Evolutionary conservation across 116 monocot genomes (phyloP).

Genomic region (Trichopus zeylanicus): DNA sequence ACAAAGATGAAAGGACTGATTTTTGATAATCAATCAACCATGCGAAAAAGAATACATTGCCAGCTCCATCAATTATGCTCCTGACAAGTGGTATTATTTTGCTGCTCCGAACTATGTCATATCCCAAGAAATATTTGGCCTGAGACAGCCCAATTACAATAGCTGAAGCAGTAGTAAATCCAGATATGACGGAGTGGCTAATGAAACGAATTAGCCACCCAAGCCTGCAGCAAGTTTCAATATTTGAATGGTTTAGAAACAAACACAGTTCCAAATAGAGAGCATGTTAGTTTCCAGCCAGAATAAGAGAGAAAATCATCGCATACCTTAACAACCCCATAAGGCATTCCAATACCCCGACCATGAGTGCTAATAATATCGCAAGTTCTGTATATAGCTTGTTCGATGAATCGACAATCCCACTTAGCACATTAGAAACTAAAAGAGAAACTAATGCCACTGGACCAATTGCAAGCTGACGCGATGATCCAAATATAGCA

Average conservation of each 20-base stretch:
- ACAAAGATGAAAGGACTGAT: neutral
- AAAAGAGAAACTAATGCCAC: slow-evolving; percentile 90
- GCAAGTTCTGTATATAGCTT: slow-evolving; percentile 82
- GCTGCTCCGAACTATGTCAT: slow-evolving; percentile 67
- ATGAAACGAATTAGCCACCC: slow-evolving; percentile 95
- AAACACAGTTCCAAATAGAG: neutral
- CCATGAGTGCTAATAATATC: slow-evolving; percentile 87
- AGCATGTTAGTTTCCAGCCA: neutral
- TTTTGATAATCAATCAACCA: neutral
- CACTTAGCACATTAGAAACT: slow-evolving; percentile 76
- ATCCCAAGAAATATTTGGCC: slow-evolving; percentile 92
- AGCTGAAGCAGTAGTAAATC: slow-evolving; percentile 88
- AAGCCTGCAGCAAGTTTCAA: slow-evolving; percentile 44
- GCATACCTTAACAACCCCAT: slow-evolving; percentile 87
- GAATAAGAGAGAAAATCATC: slow-evolving; percentile 2
- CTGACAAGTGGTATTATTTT: slow-evolving; percentile 72
- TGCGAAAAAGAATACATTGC: slow-evolving; percentile 32
- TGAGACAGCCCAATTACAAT: slow-evolving; percentile 93
- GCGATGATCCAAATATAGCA: slow-evolving; percentile 89
- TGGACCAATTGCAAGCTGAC: slow-evolving; percentile 93
- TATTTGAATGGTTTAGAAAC: neutral
- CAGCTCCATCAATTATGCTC: slow-evolving; percentile 81
- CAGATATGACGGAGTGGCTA: slow-evolving; percentile 96
- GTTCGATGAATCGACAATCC: slow-evolving; percentile 69
- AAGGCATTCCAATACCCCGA: slow-evolving; percentile 80